Base-by-base conservation (phyloP, 305 asterid species). In the Plantago lanceolata region DNA sequence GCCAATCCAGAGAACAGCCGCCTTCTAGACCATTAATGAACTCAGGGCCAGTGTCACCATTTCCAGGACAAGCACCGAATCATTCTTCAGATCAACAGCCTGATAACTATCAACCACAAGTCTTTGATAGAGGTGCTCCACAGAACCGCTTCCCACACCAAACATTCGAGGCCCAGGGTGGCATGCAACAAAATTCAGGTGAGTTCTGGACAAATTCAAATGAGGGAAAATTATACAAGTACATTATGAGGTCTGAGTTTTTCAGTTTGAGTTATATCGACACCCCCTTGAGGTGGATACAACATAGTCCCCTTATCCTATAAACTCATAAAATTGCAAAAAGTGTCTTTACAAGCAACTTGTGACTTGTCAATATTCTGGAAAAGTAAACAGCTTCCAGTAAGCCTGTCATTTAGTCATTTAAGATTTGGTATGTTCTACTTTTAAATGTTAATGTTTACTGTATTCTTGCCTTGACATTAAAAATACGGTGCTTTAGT, bases 71-170 rank as follows among this genome's bases (percentile, higher is more conserved):
- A 75, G 60, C 74, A 49, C 85, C 80, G 45, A 86, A 76, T 71
- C 73, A 85, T 71, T 81, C 83, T 35, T 75, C 81, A 40, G 97
- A 84, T 68, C 90, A 81, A 76, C 83, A 72, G 57, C 71, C 74
- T 40, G 96, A 86, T 51, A 62, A 65, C 57, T 81, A 79, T 69
- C 83, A 76, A 48, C 72, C 89, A 20, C 85, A 84, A 40, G 78
- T 77, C 53, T 82, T 81, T 58, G 96, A 87, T 59, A 77, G 95
- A 68, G 67, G 81, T 69, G 79, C 81, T 60, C 66, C 79, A 33
- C 90, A 69, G 62, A 88, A 76, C 79, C 81, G 71, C 64, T 91
- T 78, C 72, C 87, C 89, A 67, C 91, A 76, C 67, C 95, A 82
- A 74, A 69, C 52, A 63, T 82, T 87, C 64, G 93, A 79, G 66